Evolutionary conservation across 148 eudicot genomes (phyloP), one percentile per base, ranked within the genome.

Genomic region (Linanthus parryae): DNA sequence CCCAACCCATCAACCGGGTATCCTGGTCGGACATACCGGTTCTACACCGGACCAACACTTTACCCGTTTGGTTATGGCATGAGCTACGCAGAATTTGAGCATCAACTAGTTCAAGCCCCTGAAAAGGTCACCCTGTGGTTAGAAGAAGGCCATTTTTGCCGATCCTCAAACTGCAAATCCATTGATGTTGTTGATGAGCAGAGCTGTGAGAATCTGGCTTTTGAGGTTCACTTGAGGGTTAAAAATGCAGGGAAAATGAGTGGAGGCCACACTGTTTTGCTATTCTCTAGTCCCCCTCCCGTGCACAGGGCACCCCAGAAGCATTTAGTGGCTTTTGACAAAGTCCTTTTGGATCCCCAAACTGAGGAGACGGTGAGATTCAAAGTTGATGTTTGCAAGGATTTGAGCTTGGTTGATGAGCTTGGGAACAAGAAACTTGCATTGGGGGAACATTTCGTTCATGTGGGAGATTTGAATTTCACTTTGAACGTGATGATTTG

Each of bases 321-420:
- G 61, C 83, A 81, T 59, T 59, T 92, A 74, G 7, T 92, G 55
- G 90, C 74, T 4, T 92, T 87, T 30, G 66, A 87, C 65, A 87
- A 82, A 67, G 64, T 87, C 36, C 68, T 56, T 49, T 70, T 92
- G 88, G 63, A 15, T n/a, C 60, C 81, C 21, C 64, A 72, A 34
- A 65, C 47, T 18, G 83, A 82, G 65, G 68, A 58, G 8, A 1
- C 57, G 33, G 85, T 79, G 13, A 74, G 67, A 49, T 92, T 92
- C 48, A 71, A 60, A 36, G 73, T 84, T 11, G 94, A 87, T 51
- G 78, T 73, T 36, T 92, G 98, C 65, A 81, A 70, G 75, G 83
- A 92, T 61, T 73, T 92, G 82, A 92, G 94, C 49, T 73, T 87
- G 55, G 84, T 69, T 30, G 94, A 84, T 67, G 83, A 87, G 57